Conservation (phyloP, 345 rosid species). For the Eucalyptus polyanthemos region DNA sequence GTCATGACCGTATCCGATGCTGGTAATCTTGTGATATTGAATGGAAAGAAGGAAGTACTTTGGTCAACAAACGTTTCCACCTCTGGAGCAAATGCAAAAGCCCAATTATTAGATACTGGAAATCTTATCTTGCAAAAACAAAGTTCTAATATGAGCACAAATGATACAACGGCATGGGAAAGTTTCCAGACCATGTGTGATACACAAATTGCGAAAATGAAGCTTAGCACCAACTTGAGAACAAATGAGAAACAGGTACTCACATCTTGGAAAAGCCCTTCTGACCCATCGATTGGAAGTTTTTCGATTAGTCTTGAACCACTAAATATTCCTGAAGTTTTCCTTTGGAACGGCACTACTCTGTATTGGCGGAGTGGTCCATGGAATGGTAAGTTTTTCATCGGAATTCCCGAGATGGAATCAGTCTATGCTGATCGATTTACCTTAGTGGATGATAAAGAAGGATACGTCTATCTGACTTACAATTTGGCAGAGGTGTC, state of each 20-base stretch:
- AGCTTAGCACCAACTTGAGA: neutral
- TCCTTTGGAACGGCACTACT: neutral
- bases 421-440: neutral
- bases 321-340: neutral
- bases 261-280: constrained; percentile 10
- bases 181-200: constrained; percentile 35
- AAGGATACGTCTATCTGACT: neutral
- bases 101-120: constrained; percentile 33
- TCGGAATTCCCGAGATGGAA: neutral
- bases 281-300: constrained; percentile 17
- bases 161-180: constrained; percentile 22
- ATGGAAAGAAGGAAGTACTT: neutral
- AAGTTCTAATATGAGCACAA: neutral
- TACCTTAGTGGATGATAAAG: neutral
- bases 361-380: neutral
- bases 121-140: constrained; percentile 27
- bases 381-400: neutral
- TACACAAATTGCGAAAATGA: constrained; percentile 17
- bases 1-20: constrained; percentile 13
- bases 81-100: neutral
- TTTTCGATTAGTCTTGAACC: constrained; percentile 1
- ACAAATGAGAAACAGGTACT: neutral
- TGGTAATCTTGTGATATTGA: constrained; percentile 29
- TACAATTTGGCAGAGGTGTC: neutral
- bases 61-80: constrained; percentile 41